These are phyloP conservation scores for Stevia rebaudiana DNA, from an alignment of 140 eudicot genomes.

Conservation along the genomic window DNA sequence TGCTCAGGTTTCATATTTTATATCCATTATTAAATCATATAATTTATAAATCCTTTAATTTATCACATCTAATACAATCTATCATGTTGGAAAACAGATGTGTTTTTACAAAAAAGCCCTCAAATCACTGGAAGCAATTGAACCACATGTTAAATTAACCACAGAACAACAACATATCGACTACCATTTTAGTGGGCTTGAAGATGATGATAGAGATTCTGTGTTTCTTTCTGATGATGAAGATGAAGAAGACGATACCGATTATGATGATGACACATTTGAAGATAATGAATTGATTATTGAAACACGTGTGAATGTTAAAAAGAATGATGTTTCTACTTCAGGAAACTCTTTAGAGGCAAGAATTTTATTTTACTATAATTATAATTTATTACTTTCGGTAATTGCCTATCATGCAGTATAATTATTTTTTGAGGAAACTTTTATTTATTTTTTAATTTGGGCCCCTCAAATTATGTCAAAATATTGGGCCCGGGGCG, in stretches of 20 bases:
- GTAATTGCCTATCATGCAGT: not conserved
- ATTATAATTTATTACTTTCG: not conserved
- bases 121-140: constrained; percentile 70
- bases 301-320: constrained; percentile 37
- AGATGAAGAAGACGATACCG: constrained; percentile 38
- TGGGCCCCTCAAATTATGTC: no score
- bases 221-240: constrained; percentile 37
- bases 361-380: constrained; percentile 13
- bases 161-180: constrained; percentile 75
- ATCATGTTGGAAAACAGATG: constrained; percentile 49
- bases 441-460: no score
- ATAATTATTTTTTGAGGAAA: no score
- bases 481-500: no score
- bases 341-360: constrained; percentile 59
- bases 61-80: constrained; percentile 20
- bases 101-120: constrained; percentile 62
- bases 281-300: constrained; percentile 55
- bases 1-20: constrained; percentile 71
- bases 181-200: constrained; percentile 70
- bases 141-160: constrained; percentile 63
- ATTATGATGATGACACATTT: constrained; percentile 35
- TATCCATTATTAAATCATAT: not conserved
- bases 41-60: not conserved
- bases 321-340: constrained; percentile 32
- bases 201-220: constrained; percentile 49